Conservation (phyloP, 305 asterid genomes). For the Coffea humblotiana region DNA sequence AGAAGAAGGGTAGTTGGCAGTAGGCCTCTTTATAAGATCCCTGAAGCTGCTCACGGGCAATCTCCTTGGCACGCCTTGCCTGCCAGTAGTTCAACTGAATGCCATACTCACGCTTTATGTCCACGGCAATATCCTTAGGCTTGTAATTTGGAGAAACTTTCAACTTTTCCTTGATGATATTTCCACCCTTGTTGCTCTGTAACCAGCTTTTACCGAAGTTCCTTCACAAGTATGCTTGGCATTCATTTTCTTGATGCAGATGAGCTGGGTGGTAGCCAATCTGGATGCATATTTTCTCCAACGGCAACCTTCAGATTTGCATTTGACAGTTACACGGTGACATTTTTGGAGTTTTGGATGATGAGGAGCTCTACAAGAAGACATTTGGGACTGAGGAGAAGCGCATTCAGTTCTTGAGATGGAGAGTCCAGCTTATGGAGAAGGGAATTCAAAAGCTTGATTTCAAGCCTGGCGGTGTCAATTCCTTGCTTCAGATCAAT, state of each 20-base stretch:
- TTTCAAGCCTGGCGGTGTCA: no score
- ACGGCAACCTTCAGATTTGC: conserved; percentile 94
- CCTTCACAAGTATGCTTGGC: conserved; percentile 89
- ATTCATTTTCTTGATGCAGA: conserved; percentile 90
- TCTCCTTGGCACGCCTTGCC: conserved; percentile 99
- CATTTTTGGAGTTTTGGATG: conserved; percentile 44
- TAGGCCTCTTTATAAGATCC: conserved; percentile 96
- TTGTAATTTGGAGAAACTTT: conserved; percentile 84
- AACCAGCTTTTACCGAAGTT: conserved; percentile 81
- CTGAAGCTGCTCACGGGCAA: conserved; percentile 97
- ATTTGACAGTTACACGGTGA: conserved; percentile 95
- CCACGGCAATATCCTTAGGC: conserved; percentile 93
- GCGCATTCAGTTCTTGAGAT: no score
- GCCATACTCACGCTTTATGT: conserved; percentile 92
- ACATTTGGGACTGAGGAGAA: no score
- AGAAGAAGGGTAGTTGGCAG: conserved; percentile 75
- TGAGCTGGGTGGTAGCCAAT: conserved; percentile 83
- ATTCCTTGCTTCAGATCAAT: no score
- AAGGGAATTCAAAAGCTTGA: no score
- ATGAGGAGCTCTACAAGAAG: no score
- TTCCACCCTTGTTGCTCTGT: conserved; percentile 91
- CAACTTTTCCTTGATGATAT: conserved; percentile 85
- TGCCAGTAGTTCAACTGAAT: conserved; percentile 96
- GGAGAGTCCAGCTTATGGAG: no score
- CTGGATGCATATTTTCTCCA: conserved; percentile 97